phyloP scores from a whole-genome alignment of 2,329 filamentous ascomycete species.

The Ophiostoma triangulosporum region DNA sequence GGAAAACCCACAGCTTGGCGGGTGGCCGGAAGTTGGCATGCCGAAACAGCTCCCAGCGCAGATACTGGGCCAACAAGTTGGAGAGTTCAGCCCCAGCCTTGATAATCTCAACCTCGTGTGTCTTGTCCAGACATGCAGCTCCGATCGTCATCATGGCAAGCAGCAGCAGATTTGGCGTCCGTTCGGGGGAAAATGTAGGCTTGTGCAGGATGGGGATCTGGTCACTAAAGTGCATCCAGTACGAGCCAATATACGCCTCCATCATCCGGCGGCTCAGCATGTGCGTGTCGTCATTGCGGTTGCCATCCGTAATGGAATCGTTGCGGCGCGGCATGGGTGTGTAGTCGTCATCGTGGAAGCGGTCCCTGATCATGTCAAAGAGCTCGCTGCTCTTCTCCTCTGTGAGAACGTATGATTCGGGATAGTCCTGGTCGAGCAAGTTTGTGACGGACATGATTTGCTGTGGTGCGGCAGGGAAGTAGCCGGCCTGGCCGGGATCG shows the following conservation, averaged over 20 bases:
- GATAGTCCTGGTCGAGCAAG: constrained; percentile 64
- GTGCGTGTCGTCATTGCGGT: constrained; percentile 50
- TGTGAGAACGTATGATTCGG: constrained; percentile 67
- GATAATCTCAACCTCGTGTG: constrained; percentile 59
- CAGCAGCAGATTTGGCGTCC: constrained; percentile 70
- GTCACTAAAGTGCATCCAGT: constrained; percentile 89
- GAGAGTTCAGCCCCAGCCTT: constrained; percentile 70
- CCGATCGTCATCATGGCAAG: constrained; percentile 88
- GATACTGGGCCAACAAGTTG: constrained; percentile 81
- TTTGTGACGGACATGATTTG: constrained; percentile 87
- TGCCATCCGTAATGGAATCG: constrained; percentile 64
- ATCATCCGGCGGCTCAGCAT: constrained; percentile 84
- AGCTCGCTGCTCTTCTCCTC: constrained; percentile 79
- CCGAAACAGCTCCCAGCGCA: constrained; percentile 95
- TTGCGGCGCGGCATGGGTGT: constrained; percentile 61
- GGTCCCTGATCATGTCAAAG: constrained; percentile 64
- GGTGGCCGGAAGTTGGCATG: constrained; percentile 80
- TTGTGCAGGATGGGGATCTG: constrained; percentile 91
- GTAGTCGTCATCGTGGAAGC: constrained; percentile 71
- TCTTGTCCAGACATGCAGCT: constrained; percentile 76
- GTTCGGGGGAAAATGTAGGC: constrained; percentile 81
- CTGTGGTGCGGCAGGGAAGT: constrained; percentile 47
- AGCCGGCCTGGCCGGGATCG: constrained; percentile 35
- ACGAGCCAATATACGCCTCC: constrained; percentile 85
- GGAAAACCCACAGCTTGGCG: constrained; percentile 92